Conservation (phyloP, 1,284 basidiomycete genomes). For the Boletus semigastroideus region DNA sequence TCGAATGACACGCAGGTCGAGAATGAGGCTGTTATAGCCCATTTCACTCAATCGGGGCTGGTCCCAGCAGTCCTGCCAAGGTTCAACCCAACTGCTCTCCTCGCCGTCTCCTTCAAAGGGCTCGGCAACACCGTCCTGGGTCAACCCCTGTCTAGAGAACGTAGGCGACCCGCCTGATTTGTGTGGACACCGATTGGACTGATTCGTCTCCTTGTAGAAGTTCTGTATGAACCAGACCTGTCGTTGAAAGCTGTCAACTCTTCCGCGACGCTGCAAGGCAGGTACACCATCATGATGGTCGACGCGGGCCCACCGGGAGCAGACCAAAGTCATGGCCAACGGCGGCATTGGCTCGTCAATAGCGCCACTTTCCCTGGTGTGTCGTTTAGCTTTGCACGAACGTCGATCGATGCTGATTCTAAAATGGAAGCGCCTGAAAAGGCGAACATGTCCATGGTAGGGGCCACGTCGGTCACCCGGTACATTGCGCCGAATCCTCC, state of each 20-base stretch:
- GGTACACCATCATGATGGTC: conserved; percentile 69
- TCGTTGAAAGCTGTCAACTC: conserved; percentile 49
- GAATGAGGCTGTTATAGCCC: conserved; percentile 57
- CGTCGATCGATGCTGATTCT: neutral
- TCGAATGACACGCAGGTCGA: conserved; percentile 37
- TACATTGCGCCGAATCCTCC: conserved; percentile 77
- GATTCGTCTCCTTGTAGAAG: conserved; percentile 40
- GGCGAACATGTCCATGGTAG: conserved; percentile 45
- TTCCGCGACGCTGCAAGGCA: conserved; percentile 42
- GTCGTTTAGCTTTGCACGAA: conserved; percentile 1
- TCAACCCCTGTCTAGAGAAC: conserved; percentile 53
- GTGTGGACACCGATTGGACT: neutral
- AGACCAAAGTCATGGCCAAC: conserved; percentile 53
- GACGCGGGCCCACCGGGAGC: conserved; percentile 66
- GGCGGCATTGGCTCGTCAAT: conserved; percentile 82
- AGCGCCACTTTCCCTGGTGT: conserved; percentile 50
- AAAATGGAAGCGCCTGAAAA: conserved; percentile 28
- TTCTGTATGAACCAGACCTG: conserved; percentile 49
- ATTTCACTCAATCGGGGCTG: conserved; percentile 57
- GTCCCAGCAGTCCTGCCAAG: conserved; percentile 56
- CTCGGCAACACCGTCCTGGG: conserved; percentile 55
- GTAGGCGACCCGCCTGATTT: conserved; percentile 39
- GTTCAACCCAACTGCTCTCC: conserved; percentile 56
- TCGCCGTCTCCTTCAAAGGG: conserved; percentile 52
- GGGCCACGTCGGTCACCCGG: conserved; percentile 56